Percentiles rank a stretch among this genome's conserved stretches.
Conservation (phyloP, 2,329 filamentous ascomycete genomes). For the Lecanosticta acicola region DNA sequence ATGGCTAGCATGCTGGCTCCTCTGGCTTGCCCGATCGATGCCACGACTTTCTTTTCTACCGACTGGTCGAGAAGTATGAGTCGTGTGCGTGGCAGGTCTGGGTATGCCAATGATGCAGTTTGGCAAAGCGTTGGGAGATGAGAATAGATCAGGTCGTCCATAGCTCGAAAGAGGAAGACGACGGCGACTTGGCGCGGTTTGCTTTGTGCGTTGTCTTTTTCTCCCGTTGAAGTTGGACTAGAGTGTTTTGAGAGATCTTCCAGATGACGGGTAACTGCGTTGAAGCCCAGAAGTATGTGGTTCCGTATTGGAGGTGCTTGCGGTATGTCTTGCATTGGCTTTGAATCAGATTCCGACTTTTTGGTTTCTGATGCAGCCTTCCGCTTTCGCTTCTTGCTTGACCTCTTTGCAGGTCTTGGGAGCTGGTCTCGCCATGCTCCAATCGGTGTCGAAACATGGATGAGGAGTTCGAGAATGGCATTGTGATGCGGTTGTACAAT, state of each 20-base stretch:
- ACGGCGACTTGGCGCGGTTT: not conserved
- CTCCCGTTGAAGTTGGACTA: no score
- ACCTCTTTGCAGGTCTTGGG: not conserved
- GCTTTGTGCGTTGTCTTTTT: not conserved
- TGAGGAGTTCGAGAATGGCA: not conserved
- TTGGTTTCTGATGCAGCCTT: not conserved
- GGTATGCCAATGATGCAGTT: constrained; percentile 1
- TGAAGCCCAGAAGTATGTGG: constrained; percentile 1
- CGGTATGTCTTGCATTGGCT: not conserved
- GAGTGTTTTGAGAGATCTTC: constrained; percentile 1
- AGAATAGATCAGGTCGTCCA: constrained; percentile 4
- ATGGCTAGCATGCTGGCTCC: constrained; percentile 1
- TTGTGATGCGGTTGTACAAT: constrained; percentile 2
- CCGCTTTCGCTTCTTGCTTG: constrained; percentile 1
- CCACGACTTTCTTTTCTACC: constrained; percentile 1
- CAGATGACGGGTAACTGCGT: constrained; percentile 3
- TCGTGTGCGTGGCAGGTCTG: constrained; percentile 1
- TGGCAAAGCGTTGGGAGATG: constrained; percentile 3
- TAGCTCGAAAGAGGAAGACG: constrained; percentile 1
- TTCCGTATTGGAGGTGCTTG: not conserved
- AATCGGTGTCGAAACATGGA: not conserved
- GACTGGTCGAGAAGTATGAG: not conserved
- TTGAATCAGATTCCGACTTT: no score
- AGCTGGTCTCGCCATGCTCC: not conserved
- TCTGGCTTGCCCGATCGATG: not conserved